Evolutionary conservation across 441 rosid species (phyloP).

Genomic region (Adansonia gregorii): DNA sequence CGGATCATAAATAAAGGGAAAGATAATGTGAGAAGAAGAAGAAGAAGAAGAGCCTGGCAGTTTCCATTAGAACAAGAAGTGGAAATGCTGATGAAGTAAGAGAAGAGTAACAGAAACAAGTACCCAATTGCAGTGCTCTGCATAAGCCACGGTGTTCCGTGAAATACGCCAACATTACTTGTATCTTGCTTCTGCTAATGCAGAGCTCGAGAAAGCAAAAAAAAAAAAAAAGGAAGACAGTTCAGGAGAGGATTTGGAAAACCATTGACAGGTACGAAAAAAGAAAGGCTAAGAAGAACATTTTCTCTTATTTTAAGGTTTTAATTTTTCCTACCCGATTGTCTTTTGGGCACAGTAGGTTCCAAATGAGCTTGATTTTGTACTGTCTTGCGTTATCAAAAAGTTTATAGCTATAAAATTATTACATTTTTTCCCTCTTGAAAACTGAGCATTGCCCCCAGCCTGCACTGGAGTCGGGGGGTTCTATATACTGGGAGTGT

Average conservation of each 20-base stretch:
- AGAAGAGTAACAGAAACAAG: conserved; percentile 40
- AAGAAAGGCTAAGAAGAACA: conserved; percentile 30
- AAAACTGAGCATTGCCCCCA: conserved; percentile 4
- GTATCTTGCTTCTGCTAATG: conserved; percentile 38
- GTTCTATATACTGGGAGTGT: conserved; percentile 22
- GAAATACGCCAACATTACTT: conserved; percentile 59
- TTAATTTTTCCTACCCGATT: neutral
- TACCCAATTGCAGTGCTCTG: conserved; percentile 50
- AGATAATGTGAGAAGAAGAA: neutral
- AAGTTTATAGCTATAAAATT: neutral
- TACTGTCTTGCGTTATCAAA: neutral
- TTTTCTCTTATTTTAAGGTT: conserved; percentile 19
- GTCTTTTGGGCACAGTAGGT: no score
- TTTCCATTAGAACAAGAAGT: conserved; percentile 60
- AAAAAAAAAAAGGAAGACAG: no score
- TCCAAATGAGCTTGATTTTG: neutral
- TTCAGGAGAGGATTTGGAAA: neutral
- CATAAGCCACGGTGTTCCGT: conserved; percentile 46
- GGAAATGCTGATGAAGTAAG: conserved; percentile 38
- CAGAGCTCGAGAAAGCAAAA: conserved; percentile 44
- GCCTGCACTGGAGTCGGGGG: neutral
- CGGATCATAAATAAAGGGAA: conserved; percentile 37
- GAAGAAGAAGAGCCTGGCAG: conserved; percentile 42
- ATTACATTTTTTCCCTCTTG: neutral
- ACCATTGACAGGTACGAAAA: neutral